A percentile compares a stretch with the other conserved stretches of the same genome.
phyloP scores from a whole-genome alignment of 2,329 filamentous ascomycete species.

The Pseudogymnoascus destructans region DNA sequence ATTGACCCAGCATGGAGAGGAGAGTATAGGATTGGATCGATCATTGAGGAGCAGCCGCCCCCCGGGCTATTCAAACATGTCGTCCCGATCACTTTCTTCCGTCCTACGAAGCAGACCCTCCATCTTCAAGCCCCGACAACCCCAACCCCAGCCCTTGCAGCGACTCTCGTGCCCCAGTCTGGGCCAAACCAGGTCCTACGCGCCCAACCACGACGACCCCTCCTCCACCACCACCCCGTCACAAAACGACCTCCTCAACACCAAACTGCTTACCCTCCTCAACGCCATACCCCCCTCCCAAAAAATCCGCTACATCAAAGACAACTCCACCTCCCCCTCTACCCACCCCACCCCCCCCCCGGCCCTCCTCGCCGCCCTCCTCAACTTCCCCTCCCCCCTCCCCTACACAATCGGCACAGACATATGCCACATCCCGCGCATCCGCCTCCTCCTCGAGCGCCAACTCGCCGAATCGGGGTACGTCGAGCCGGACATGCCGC shows the following conservation, averaged over 20 bases:
- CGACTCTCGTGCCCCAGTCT: not conserved
- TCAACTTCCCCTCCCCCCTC: not conserved
- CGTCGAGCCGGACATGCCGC: not conserved
- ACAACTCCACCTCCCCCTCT: not conserved
- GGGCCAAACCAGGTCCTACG: not conserved
- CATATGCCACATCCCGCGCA: not conserved
- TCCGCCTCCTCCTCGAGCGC: not conserved
- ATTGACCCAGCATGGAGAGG: not conserved
- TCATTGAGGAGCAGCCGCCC: not conserved
- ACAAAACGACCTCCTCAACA: not conserved
- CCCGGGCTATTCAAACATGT: not conserved
- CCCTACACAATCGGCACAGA: conserved; percentile 2
- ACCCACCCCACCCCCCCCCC: not conserved
- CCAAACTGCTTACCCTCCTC: not conserved
- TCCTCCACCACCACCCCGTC: not conserved
- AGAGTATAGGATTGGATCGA: not conserved
- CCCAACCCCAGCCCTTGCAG: not conserved
- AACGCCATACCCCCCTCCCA: not conserved
- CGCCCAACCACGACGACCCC: not conserved
- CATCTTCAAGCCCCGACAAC: not conserved
- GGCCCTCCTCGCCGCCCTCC: not conserved
- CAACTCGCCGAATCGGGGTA: not conserved
- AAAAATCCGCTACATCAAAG: not conserved
- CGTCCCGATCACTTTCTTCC: not conserved
- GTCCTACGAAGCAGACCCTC: not conserved